Conservation (phyloP, 768 basidiomycete genomes). For the Amyloporia xantha region DNA sequence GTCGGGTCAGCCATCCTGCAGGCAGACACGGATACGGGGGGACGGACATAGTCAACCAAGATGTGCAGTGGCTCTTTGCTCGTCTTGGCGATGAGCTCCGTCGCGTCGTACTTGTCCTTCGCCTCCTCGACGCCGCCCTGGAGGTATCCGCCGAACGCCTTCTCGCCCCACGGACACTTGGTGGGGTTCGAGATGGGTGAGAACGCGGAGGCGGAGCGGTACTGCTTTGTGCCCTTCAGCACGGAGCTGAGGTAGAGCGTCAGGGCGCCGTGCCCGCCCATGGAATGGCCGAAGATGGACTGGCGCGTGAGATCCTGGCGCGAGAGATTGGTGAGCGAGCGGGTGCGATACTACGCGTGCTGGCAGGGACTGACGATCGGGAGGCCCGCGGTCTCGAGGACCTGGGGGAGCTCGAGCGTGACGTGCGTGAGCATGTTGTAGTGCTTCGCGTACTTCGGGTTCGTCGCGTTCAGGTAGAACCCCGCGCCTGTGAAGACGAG, state of each 20-base stretch:
- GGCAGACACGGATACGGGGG: neutral
- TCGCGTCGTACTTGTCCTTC: slow-evolving; percentile 70
- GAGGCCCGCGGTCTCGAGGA: slow-evolving; percentile 64
- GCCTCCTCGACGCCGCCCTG: slow-evolving; percentile 73
- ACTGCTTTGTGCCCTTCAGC: slow-evolving; percentile 42
- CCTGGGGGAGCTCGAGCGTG: slow-evolving; percentile 75
- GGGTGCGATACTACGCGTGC: neutral
- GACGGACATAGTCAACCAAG: slow-evolving; percentile 77
- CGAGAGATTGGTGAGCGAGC: too few species aligned
- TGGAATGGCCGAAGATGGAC: slow-evolving; percentile 93
- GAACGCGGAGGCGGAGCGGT: slow-evolving; percentile 86
- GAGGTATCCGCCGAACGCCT: slow-evolving; percentile 86
- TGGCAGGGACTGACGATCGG: slow-evolving; percentile 56
- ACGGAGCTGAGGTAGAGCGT: slow-evolving; percentile 78
- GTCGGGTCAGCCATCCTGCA: neutral
- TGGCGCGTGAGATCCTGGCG: slow-evolving; percentile 72
- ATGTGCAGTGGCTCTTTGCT: slow-evolving; percentile 63
- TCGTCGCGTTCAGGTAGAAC: slow-evolving; percentile 92
- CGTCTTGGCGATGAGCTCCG: slow-evolving; percentile 61
- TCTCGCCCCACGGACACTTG: slow-evolving; percentile 84
- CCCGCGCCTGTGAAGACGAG: slow-evolving; percentile 53
- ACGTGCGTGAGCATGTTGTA: slow-evolving; percentile 90
- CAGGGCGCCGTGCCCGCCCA: slow-evolving; percentile 96
- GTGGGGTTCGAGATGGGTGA: slow-evolving; percentile 82
- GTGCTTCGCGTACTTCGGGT: slow-evolving; percentile 59